Evolutionary conservation across 176 grass and related monocot genomes (phyloP).

Genomic region (Tuctoria greenei): DNA sequence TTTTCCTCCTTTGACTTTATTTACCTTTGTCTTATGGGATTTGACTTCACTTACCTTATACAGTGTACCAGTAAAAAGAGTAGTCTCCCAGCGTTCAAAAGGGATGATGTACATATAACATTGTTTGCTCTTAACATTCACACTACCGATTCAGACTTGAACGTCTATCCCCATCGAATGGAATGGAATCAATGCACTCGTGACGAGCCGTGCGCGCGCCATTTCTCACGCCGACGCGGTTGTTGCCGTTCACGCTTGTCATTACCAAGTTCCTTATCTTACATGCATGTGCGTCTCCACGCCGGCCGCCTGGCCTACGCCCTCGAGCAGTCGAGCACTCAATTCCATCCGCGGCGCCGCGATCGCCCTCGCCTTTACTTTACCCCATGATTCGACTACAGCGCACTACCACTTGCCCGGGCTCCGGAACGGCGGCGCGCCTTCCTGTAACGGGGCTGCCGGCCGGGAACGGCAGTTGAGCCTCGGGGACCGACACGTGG

Average conservation of each 20-base stretch:
- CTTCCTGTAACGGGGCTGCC: not conserved
- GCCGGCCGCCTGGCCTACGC: too few relatives aligned
- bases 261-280: too few relatives aligned
- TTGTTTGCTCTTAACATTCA: too few relatives aligned
- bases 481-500: not conserved
- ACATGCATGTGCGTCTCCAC: too few relatives aligned
- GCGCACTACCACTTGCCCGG: too few relatives aligned
- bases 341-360: not conserved
- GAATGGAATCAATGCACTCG: not conserved
- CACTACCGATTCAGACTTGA: not conserved
- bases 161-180: not conserved
- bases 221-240: too few relatives aligned
- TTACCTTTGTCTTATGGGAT: too few relatives aligned
- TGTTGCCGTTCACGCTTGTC: too few relatives aligned
- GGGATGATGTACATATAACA: not conserved
- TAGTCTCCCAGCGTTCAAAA: too few relatives aligned
- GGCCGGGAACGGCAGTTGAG: not conserved
- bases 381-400: too few relatives aligned
- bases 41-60: constrained; percentile 1
- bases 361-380: not conserved
- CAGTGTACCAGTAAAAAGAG: not conserved
- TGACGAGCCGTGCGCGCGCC: not conserved
- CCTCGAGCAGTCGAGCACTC: too few relatives aligned
- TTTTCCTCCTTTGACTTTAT: not conserved
- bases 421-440: not conserved